These are phyloP conservation scores for Centaurea solstitialis DNA, from an alignment of 129 eudicot genomes.

Conservation along the genomic window DNA sequence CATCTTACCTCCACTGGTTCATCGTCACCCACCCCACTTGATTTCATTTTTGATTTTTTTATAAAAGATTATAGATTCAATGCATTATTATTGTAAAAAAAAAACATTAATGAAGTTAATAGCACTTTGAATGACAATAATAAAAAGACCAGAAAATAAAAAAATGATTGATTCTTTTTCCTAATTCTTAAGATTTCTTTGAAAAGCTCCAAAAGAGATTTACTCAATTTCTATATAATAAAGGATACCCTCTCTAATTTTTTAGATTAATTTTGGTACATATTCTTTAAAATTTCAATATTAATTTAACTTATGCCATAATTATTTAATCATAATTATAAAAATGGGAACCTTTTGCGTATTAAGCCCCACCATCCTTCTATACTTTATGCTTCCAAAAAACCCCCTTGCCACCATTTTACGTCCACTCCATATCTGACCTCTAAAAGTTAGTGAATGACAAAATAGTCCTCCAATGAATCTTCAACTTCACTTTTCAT, in stretches of 20 bases:
- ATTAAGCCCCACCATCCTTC: background rate
- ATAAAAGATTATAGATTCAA: background rate
- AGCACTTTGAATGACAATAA: background rate
- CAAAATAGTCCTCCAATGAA: constrained; percentile 3
- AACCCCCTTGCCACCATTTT: background rate
- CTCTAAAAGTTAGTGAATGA: constrained; percentile 3
- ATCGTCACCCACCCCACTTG: background rate
- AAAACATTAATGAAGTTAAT: background rate
- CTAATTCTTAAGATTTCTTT: background rate
- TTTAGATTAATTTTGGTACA: background rate
- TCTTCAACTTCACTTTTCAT: background rate
- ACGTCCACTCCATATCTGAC: background rate
- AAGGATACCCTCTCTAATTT: background rate
- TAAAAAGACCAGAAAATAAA: too few relatives aligned
- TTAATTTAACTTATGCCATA: background rate
- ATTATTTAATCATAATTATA: background rate
- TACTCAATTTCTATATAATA: background rate
- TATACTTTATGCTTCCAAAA: background rate
- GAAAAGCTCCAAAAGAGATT: background rate
- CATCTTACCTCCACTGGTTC: background rate
- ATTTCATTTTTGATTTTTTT: background rate
- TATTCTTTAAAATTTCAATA: background rate
- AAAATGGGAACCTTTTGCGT: background rate
- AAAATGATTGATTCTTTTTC: background rate
- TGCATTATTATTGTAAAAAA: too few relatives aligned